phyloP scores from a whole-genome alignment of 352 stramenopile genomes.

The Phytophthora idaei region DNA sequence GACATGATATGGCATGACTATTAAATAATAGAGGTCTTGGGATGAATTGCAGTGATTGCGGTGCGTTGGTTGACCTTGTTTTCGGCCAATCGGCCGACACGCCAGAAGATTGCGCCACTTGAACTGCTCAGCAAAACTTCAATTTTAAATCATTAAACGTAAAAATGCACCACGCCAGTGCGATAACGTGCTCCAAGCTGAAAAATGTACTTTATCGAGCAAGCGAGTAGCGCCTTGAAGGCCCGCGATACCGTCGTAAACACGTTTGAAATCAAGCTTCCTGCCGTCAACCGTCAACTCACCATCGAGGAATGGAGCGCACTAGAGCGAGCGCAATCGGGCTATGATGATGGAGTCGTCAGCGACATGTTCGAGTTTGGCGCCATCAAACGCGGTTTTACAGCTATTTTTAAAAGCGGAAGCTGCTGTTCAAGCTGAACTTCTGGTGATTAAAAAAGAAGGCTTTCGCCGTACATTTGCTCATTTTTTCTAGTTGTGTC shows the following conservation, averaged over 20 bases:
- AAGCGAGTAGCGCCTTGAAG: not conserved
- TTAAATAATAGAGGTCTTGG: no score
- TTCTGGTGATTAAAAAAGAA: no score
- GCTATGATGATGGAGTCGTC: not conserved
- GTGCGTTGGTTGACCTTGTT: not conserved
- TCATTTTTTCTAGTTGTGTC: no score
- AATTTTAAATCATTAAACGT: conserved; percentile 19
- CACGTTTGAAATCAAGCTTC: conserved; percentile 1
- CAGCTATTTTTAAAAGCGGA: no score
- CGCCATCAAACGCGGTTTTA: not conserved
- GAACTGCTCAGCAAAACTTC: conserved; percentile 22
- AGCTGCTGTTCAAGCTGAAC: no score
- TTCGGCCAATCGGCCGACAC: conserved; percentile 23
- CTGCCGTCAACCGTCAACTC: not conserved
- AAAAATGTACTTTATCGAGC: not conserved
- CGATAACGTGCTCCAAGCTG: not conserved
- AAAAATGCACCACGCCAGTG: conserved; percentile 9
- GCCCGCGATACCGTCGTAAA: conserved; percentile 1
- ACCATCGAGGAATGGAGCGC: conserved; percentile 1
- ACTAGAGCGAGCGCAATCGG: not conserved
- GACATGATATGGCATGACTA: no score
- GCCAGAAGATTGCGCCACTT: conserved; percentile 20
- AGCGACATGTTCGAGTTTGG: conserved; percentile 6
- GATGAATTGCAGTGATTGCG: not conserved
- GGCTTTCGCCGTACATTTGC: no score